These are phyloP conservation scores for Ophiostoma angusticollis DNA, from an alignment of 2,329 filamentous ascomycete genomes.

Conservation along the genomic window DNA sequence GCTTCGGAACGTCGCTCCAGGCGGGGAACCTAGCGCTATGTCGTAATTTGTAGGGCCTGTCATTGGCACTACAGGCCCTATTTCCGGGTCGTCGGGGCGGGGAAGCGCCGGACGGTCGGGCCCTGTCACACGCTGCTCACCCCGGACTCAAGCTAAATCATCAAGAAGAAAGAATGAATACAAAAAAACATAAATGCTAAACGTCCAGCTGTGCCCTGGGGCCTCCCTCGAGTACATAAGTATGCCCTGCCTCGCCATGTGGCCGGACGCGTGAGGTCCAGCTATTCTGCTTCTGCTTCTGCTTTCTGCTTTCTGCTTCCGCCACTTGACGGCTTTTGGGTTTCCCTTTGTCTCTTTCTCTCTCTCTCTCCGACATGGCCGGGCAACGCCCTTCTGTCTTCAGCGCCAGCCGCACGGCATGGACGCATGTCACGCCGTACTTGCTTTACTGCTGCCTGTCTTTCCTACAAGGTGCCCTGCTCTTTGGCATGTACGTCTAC, in stretches of 20 bases:
- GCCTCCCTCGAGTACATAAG: too few relatives aligned
- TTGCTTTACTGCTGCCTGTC: constrained; percentile 11
- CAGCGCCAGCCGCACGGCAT: background rate
- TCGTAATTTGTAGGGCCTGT: background rate
- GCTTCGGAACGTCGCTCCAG: too few relatives aligned
- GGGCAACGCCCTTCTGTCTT: background rate
- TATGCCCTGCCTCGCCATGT: too few relatives aligned
- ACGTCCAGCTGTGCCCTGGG: too few relatives aligned
- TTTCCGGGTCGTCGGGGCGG: background rate
- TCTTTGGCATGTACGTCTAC: constrained; percentile 14
- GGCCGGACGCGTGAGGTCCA: too few relatives aligned
- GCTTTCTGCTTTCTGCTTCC: background rate
- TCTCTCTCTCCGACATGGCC: background rate
- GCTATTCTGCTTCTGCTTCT: background rate
- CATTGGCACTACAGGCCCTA: background rate
- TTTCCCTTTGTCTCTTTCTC: background rate
- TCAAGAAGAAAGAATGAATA: background rate
- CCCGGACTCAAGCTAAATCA: background rate
- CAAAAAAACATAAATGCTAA: background rate
- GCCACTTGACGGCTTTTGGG: too few relatives aligned
- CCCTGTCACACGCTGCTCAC: too few relatives aligned
- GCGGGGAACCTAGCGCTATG: background rate
- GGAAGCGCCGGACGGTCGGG: constrained; percentile 2
- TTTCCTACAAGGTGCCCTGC: constrained; percentile 11
- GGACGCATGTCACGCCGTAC: constrained; percentile 12